These are phyloP conservation scores for Endocalyx cinctus DNA, from an alignment of 2,329 filamentous ascomycete genomes.

Conservation along the genomic window DNA sequence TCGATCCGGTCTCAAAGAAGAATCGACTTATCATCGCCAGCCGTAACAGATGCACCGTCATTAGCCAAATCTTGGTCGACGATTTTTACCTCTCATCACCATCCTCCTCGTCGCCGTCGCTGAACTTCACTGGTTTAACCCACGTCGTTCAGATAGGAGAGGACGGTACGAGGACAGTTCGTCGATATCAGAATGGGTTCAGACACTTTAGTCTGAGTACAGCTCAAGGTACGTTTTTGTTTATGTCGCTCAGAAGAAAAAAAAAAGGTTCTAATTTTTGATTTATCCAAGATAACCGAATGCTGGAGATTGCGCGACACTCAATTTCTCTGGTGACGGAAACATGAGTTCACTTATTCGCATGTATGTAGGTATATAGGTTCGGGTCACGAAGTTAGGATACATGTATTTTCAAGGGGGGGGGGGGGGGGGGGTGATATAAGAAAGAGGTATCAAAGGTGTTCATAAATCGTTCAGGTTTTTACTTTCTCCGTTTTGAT, in stretches of 20 bases:
- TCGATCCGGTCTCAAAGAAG: conserved; percentile 8
- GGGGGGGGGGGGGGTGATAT: no score
- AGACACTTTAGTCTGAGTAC: conserved; percentile 9
- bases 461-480: no score
- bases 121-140: conserved; percentile 9
- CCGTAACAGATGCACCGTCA: conserved; percentile 17
- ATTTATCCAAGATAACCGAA: conserved; percentile 7
- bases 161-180: conserved; percentile 8
- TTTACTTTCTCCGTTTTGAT: no score
- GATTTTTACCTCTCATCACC: conserved; percentile 11
- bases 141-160: conserved; percentile 13
- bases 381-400: no score
- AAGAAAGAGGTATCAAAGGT: no score
- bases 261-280: conserved; percentile 2
- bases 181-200: conserved; percentile 11
- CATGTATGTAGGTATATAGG: no score
- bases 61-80: conserved; percentile 14
- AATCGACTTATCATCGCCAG: conserved; percentile 18
- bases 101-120: conserved; percentile 2
- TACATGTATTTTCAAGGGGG: no score
- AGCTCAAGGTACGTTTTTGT: conserved; percentile 6
- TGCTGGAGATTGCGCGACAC: conserved; percentile 11
- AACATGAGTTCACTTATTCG: no score
- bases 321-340: conserved; percentile 7
- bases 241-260: background rate